phyloP scores from a whole-genome alignment of 306 rosid genomes.

The Spatholobus suberectus region DNA sequence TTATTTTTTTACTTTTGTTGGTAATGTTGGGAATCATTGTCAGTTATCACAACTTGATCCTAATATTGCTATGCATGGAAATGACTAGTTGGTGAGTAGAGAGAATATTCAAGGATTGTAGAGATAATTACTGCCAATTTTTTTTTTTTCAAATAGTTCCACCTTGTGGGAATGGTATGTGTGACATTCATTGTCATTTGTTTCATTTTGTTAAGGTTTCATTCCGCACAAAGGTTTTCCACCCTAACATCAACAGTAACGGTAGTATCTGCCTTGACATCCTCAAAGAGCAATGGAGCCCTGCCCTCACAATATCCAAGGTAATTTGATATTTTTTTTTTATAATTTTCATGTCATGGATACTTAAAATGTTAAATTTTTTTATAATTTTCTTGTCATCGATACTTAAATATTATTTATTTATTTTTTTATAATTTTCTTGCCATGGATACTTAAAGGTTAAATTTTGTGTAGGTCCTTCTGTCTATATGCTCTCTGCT shows the following conservation, averaged over 20 bases:
- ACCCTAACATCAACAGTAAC: slow-evolving; percentile 43
- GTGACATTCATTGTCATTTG: slow-evolving; percentile 1
- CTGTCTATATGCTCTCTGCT: slow-evolving; percentile 40
- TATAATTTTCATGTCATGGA: not conserved
- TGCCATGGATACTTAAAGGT: not conserved
- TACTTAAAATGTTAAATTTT: not conserved
- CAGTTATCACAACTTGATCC: slow-evolving; percentile 1
- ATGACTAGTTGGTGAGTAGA: not conserved
- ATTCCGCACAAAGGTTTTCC: slow-evolving; percentile 43
- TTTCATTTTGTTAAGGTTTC: slow-evolving; percentile 36
- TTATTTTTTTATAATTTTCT: not conserved
- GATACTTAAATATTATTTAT: not conserved
- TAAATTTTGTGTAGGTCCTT: slow-evolving; percentile 9
- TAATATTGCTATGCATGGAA: not conserved
- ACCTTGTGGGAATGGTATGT: not conserved
- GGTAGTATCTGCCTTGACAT: slow-evolving; percentile 46
- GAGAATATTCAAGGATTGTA: slow-evolving; percentile 1
- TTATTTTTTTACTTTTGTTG: not conserved
- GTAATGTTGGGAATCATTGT: slow-evolving; percentile 6
- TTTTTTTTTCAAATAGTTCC: too few species aligned
- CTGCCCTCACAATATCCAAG: slow-evolving; percentile 42
- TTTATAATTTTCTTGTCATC: not conserved
- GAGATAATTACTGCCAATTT: slow-evolving; percentile 4
- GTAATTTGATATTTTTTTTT: not conserved
- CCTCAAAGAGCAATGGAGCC: slow-evolving; percentile 47